Evolutionary conservation across 768 basidiomycete species (phyloP), one percentile per base, ranked within the genome.

Genomic region (Amanita inopinata): DNA sequence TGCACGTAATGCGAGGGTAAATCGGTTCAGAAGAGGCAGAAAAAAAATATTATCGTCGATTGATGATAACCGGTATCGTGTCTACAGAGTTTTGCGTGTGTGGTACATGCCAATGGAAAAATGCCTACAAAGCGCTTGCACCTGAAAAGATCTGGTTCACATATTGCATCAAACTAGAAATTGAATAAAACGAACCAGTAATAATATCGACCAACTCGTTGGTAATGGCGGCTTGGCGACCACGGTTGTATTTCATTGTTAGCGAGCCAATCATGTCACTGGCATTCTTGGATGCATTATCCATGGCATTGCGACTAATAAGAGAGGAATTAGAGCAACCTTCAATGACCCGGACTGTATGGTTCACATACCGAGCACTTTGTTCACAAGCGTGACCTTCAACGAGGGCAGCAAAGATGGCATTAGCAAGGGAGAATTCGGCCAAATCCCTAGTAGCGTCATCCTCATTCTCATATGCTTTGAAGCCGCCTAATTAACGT

Each of bases 221-320:
- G 48, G 92, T 97, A 58, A 97, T 97, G 52, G 91, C 83, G 50
- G 92, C 92, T 71, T 97, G 92, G 59, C 92, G 88, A 73, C 93
- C 92, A 76, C 92, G 87, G 62, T 97, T 97, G 77, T 93, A 97
- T 63, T 94, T 76, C 83, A 96, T 84, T 62, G 85, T 84, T 38
- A 97, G 73, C 33, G 70, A 62, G 47, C 64, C 64, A 57, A 97
- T 94, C 92, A 97, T 96, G 65, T 93, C 92, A 24, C 66, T 69
- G 45, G 96, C 96, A 63, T 99, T 98, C 80, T 99, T 99, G 51
- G 93, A 91, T 36, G 94, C 94, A 58, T 91, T 98, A 78, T 98
- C 96, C 96, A 99, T 99, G 56, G 96, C 96, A 53, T 94, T 97
- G 53, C 94, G 84, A 63, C 94, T 81, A 51, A 38, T 14, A 18